phyloP scores from a whole-genome alignment of 192 early-diverging fungal genomes.

The Gryganskiella cystojenkinii region DNA sequence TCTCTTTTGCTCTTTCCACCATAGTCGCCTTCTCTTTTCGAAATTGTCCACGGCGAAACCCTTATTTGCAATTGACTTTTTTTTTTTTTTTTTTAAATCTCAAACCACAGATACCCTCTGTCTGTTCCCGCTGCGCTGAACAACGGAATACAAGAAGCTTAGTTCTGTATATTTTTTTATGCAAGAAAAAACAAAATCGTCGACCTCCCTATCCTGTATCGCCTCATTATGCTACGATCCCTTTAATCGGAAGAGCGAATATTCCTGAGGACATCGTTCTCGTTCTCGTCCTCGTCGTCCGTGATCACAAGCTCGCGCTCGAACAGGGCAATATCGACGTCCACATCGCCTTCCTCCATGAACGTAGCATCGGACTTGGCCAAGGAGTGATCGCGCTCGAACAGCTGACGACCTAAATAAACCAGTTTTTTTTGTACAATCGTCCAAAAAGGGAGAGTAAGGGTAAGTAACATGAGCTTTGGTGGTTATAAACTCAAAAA shows the following conservation, averaged over 20 bases:
- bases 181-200: too few relatives aligned
- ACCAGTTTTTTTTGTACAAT: too few relatives aligned
- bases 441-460: not conserved
- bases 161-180: too few relatives aligned
- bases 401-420: conserved; percentile 91
- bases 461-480: not conserved
- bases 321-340: conserved; percentile 83
- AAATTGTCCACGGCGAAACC: too few relatives aligned
- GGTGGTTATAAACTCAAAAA: not conserved
- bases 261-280: conserved; percentile 62
- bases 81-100: conserved; percentile 12
- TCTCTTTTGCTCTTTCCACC: too few relatives aligned
- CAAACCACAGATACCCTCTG: too few relatives aligned
- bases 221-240: too few relatives aligned
- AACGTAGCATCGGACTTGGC: conserved; percentile 84
- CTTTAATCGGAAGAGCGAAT: conserved; percentile 33
- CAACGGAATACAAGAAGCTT: too few relatives aligned
- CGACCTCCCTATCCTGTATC: too few relatives aligned
- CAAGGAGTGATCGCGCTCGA: conserved; percentile 89
- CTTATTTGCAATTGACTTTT: not conserved
- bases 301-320: conserved; percentile 70
- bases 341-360: conserved; percentile 88
- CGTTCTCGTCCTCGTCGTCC: conserved; percentile 70
- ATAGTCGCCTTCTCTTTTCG: too few relatives aligned
- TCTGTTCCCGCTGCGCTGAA: too few relatives aligned